Evolutionary conservation across 176 grass and related monocot genomes (phyloP).

Genomic region (Urochloa ruziziensis): DNA sequence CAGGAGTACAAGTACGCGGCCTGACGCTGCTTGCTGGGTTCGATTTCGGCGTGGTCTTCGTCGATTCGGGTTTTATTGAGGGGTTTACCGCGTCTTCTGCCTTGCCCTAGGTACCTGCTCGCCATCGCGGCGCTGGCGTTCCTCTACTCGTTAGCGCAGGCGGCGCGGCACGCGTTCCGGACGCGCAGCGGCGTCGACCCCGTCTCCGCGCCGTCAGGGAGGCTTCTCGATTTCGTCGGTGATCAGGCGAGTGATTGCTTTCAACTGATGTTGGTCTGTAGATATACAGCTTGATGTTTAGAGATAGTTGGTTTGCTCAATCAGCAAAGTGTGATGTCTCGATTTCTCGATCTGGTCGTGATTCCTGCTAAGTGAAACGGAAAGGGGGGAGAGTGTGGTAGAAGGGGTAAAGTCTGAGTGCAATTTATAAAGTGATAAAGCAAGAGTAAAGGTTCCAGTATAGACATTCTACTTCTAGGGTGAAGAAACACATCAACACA

Average conservation of each 20-base stretch:
- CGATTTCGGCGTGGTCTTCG: not conserved
- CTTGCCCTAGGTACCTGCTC: no score
- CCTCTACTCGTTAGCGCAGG: conserved; percentile 64
- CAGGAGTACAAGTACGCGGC: conserved; percentile 66
- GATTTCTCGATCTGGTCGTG: conserved; percentile 11
- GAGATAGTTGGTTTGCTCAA: not conserved
- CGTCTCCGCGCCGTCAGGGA: conserved; percentile 1
- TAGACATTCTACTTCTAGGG: conserved; percentile 18
- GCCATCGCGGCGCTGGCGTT: no score
- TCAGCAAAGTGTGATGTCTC: not conserved
- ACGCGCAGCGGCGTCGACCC: conserved; percentile 43
- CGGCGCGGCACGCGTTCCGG: conserved; percentile 41
- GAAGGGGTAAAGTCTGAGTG: not conserved
- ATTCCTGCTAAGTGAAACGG: not conserved
- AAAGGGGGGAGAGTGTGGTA: not conserved
- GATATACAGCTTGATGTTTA: not conserved
- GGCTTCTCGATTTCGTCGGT: conserved; percentile 59
- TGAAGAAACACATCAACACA: conserved; percentile 7
- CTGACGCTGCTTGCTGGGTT: not conserved
- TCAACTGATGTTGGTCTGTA: not conserved
- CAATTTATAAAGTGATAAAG: conserved; percentile 21
- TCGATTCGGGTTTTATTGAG: not conserved
- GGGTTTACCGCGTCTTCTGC: no score
- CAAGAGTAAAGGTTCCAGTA: not conserved
- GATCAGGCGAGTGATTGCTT: conserved; percentile 69